These are phyloP conservation scores for Jaltomata sinuosa DNA, from an alignment of 257 asterid species.

Conservation along the genomic window DNA sequence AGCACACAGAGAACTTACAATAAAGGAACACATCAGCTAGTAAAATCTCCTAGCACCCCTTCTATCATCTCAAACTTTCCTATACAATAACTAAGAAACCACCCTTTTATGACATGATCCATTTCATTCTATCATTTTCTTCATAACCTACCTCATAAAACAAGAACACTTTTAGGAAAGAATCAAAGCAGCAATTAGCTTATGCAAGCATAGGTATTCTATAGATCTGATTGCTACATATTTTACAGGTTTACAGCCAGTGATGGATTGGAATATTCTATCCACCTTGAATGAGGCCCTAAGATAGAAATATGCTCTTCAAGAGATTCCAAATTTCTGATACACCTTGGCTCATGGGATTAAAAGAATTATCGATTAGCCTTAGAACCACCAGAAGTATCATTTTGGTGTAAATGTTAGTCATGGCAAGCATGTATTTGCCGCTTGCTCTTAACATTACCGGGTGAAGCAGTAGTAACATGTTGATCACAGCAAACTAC, in stretches of 20 bases:
- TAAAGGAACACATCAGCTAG: not conserved
- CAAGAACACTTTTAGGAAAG: not conserved
- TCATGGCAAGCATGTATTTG: constrained; percentile 32
- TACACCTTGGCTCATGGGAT: not conserved
- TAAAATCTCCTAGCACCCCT: not conserved
- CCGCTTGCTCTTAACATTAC: constrained; percentile 45
- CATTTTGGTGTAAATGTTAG: constrained; percentile 27
- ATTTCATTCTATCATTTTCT: not conserved
- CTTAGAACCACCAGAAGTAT: constrained; percentile 7
- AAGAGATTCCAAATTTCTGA: not conserved
- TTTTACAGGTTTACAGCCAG: not conserved
- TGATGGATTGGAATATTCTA: not conserved
- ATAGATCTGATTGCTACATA: not conserved
- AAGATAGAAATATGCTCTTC: not conserved
- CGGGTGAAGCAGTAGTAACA: constrained; percentile 2
- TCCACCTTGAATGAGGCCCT: not conserved
- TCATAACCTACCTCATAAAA: not conserved
- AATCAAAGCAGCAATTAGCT: not conserved
- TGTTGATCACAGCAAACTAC: constrained; percentile 22
- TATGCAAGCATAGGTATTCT: not conserved
- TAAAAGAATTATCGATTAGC: not conserved
- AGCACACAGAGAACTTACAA: not conserved
- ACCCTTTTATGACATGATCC: not conserved
- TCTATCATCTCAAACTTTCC: not conserved
- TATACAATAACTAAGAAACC: not conserved